These are phyloP conservation scores for Quercus ilex DNA, from an alignment of 306 rosid species.

Conservation along the genomic window DNA sequence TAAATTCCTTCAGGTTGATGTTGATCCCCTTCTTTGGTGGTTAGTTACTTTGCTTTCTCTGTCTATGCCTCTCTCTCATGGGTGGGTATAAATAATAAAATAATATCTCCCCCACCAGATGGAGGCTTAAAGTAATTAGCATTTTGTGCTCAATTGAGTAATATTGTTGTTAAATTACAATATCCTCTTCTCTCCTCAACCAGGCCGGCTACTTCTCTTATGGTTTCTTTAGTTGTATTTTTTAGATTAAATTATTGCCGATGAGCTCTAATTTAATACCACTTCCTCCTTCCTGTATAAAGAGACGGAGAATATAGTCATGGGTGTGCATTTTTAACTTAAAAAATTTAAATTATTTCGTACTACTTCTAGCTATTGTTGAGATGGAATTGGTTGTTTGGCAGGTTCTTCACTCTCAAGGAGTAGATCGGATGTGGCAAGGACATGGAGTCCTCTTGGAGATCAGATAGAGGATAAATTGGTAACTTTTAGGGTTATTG, in stretches of 20 bases:
- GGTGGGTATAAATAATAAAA: too few species aligned
- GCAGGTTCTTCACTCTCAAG: constrained; percentile 62
- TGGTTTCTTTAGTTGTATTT: constrained; percentile 13
- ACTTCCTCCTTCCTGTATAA: too few species aligned
- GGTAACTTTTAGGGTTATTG: constrained; percentile 42
- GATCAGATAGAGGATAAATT: constrained; percentile 65
- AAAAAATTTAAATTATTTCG: neutral
- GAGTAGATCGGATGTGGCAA: constrained; percentile 55
- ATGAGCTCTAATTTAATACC: too few species aligned
- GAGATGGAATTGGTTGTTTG: constrained; percentile 23
- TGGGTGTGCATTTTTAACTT: too few species aligned
- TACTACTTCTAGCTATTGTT: neutral
- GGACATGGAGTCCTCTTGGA: constrained; percentile 44
- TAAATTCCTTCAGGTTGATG: neutral
- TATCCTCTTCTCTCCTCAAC: constrained; percentile 16
- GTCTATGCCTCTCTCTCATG: neutral
- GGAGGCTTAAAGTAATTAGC: too few species aligned
- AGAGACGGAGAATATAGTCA: too few species aligned
- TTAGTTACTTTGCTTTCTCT: constrained; percentile 17
- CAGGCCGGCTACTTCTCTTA: constrained; percentile 8
- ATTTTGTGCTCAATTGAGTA: neutral
- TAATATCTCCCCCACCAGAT: too few species aligned
- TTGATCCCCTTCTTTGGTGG: neutral
- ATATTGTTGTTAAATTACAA: neutral
- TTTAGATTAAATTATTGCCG: neutral